Evolutionary conservation across 805 yeast species (phyloP).

Genomic region (Kodamaea kaohsiungensis): DNA sequence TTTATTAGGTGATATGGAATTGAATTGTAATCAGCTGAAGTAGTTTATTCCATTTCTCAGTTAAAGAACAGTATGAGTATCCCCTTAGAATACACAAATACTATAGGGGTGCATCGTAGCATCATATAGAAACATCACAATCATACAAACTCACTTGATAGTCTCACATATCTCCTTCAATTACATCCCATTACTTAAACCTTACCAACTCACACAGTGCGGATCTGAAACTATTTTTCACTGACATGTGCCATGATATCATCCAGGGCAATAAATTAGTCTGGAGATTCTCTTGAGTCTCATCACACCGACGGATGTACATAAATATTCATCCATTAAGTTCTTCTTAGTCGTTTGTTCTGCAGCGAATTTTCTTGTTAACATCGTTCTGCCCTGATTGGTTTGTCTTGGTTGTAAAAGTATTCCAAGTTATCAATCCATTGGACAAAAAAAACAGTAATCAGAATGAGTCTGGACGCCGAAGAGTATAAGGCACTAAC

Average conservation of each 20-base stretch:
- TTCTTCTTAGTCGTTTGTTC: not conserved
- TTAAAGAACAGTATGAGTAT: too few relatives aligned
- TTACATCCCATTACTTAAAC: not conserved
- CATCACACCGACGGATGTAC: not conserved
- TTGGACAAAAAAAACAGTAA: not conserved
- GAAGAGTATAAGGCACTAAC: slow-evolving; percentile 41
- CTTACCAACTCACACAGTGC: not conserved
- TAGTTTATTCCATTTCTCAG: too few relatives aligned
- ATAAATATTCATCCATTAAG: not conserved
- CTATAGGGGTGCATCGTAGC: too few relatives aligned
- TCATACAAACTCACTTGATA: too few relatives aligned
- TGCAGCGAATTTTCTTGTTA: not conserved
- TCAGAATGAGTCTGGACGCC: slow-evolving; percentile 16
- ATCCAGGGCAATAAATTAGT: not conserved
- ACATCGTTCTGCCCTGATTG: not conserved
- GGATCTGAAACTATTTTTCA: not conserved
- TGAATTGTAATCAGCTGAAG: too few relatives aligned
- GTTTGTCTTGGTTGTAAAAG: not conserved
- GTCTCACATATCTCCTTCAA: too few relatives aligned
- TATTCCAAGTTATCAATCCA: not conserved
- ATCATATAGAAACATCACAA: too few relatives aligned
- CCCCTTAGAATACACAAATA: too few relatives aligned
- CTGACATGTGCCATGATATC: not conserved
- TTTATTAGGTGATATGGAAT: too few relatives aligned
- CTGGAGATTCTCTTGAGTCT: not conserved